Base-by-base conservation (phyloP, 805 yeast species). In the Zygosaccharomyces bisporus region DNA sequence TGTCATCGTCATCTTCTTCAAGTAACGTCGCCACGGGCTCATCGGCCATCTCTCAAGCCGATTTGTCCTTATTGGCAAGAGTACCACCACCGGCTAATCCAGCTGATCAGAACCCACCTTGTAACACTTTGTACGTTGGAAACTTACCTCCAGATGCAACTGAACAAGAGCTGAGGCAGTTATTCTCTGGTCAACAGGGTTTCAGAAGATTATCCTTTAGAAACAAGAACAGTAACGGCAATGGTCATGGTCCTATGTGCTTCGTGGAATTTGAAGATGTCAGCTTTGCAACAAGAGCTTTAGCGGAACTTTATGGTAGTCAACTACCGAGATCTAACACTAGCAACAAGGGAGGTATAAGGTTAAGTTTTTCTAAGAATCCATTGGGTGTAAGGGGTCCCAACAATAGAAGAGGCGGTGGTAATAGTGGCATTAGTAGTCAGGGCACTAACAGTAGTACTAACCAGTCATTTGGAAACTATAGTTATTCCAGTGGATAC, bases 251-350 rank as follows among this genome's bases (percentile, higher is more conserved):
- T 4, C 99, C 99, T 44, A 93, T 93, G 98, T 93, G 99, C 67
- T 93, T 93, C 73, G 99, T 93, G 43, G 99, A 93, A 71, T 93
- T 93, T 70, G 99, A 93, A 56, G 97, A 91, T 64, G 95, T 93
- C 41, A 82, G 85, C 3, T 84, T 79, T 66, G 99, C 99, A 1
- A 88, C 98, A 1, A 76, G 87, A 57, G 97, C 98, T 0, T 72
- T 93, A 47, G 95, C 95, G 24, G 96, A 90, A 67, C 71, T 93
- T 39, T 93, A 93, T 61, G 99, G 99, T 12, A 75, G 93, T 51
- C 88, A 93, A 8, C 74, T 93, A 57, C 95, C 95, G 23, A 77
- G 96, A 59, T 77, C 87, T 3, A 67, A 75, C 37, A 75, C 54
- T 7, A 64, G 60, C 31, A 65, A 60, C 39, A 93, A 93, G 63